Evolutionary conservation across 352 stramenopile genomes (phyloP).

Genomic region (Phytopythium boreale): DNA sequence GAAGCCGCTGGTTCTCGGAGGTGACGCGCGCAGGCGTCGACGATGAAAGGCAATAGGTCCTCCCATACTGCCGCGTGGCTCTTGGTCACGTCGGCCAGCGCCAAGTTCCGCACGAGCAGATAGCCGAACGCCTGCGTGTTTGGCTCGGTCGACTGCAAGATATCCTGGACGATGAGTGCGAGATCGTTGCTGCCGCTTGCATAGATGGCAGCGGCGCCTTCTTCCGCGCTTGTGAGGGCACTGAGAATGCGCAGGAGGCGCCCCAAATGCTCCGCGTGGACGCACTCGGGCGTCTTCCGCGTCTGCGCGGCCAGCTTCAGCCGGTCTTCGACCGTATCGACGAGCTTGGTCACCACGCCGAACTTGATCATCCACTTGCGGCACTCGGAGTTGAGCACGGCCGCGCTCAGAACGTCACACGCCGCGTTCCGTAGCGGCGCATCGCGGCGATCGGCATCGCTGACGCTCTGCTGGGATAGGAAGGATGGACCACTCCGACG

Average conservation of each 20-base stretch:
- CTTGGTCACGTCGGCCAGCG: constrained; percentile 46
- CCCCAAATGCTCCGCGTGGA: constrained; percentile 31
- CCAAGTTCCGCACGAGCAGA: constrained; percentile 60
- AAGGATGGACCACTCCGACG: neutral
- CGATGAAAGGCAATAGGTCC: constrained; percentile 28
- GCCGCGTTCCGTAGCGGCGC: constrained; percentile 26
- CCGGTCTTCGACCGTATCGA: constrained; percentile 34
- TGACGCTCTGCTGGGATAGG: neutral
- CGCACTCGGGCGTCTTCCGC: constrained; percentile 22
- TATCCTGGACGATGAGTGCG: constrained; percentile 41
- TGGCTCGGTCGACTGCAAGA: constrained; percentile 28
- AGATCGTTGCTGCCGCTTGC: constrained; percentile 27
- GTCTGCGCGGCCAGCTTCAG: constrained; percentile 32
- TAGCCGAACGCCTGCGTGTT: constrained; percentile 25
- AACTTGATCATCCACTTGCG: constrained; percentile 40
- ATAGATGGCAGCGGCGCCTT: constrained; percentile 40
- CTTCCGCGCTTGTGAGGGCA: constrained; percentile 37
- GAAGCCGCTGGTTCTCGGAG: neutral
- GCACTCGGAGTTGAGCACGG: constrained; percentile 50
- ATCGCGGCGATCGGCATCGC: constrained; percentile 9
- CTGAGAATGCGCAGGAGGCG: constrained; percentile 46
- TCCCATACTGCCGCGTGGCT: constrained; percentile 66
- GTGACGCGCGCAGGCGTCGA: constrained; percentile 20
- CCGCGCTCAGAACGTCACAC: constrained; percentile 40
- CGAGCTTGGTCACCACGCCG: constrained; percentile 32